Base-by-base conservation (phyloP, 805 yeast genomes). In the Barnettozyma populi region DNA sequence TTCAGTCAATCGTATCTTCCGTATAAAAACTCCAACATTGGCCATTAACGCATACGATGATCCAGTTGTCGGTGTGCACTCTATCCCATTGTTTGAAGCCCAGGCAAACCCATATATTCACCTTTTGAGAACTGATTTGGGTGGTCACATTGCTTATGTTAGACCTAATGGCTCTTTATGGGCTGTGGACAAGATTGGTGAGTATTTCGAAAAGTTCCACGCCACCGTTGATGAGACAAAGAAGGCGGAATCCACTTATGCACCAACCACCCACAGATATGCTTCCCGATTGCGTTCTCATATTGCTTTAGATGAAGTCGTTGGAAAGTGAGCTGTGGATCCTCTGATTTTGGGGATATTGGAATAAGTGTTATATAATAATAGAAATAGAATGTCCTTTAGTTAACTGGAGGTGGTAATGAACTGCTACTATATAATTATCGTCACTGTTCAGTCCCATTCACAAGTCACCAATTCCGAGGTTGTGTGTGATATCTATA, bases 101-200 rank as follows among this genome's bases (percentile, higher is more conserved):
- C 51, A 60, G 35, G 63, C 69, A 27, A 83, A 84, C 51, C 89
- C 90, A 14, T 80, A 75, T 57, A 65, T 81, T 23, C 68, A 76
- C 29, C 65, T 82, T 64, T 69, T 79, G 5, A 74, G 78, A 41
- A 76, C 88, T 1, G 78, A 81, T 45, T 59, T 80, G 13, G 94
- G 94, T 53, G 92, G 92, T 7, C 94, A 85, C 61, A 71, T 84
- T 59, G 85, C 77, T 1, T 77, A 69, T 48, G 57, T 76, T 36
- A 70, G 75, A 46, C 54, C 60, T 7, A 63, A 73, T 37, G 70
- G 74, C 35, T 67, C 71, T 27, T 70, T 77, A 44, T 78, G 82
- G 82, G 75, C 71, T 35, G 62, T 69, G 10, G 61, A 65, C 27
- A 72, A 73, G 44, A 65, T 76, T 34, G 67, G 67, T 16, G 61